Percentiles rank a stretch among this genome's conserved stretches.
Evolutionary conservation across 495 filamentous ascomycete species (phyloP).

Genomic region (Penicillium longicatenatum): DNA sequence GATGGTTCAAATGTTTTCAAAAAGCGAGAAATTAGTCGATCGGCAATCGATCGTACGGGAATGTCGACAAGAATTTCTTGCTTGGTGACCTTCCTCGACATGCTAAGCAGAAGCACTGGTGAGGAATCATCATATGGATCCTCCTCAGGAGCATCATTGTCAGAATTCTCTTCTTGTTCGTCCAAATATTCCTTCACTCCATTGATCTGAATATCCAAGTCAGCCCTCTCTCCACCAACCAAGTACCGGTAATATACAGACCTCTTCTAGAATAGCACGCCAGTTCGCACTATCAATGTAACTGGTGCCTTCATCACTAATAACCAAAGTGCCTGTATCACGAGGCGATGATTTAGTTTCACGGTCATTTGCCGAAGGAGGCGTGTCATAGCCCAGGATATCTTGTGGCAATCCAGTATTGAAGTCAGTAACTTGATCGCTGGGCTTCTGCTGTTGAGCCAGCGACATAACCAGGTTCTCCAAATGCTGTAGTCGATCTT

Average conservation of each 20-base stretch:
- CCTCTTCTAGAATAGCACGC: conserved; percentile 55
- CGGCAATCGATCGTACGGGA: conserved; percentile 41
- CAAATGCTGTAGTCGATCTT: conserved; percentile 53
- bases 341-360: conserved; percentile 47
- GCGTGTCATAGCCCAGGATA: conserved; percentile 20
- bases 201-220: conserved; percentile 38
- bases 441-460: conserved; percentile 38
- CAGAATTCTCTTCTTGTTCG: conserved; percentile 26
- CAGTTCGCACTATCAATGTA: conserved; percentile 54
- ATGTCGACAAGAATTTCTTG: conserved; percentile 45
- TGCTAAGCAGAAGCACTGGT: conserved; percentile 46
- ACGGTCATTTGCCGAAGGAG: conserved; percentile 65
- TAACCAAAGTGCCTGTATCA: conserved; percentile 66
- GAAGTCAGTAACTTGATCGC: conserved; percentile 16
- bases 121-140: conserved; percentile 24
- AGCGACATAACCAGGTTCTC: conserved; percentile 53
- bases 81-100: conserved; percentile 30
- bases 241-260: conserved; percentile 19
- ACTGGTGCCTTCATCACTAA: conserved; percentile 48
- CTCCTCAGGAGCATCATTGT: conserved; percentile 28
- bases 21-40: conserved; percentile 49
- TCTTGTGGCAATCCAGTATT: conserved; percentile 7
- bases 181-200: conserved; percentile 33
- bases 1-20: conserved; percentile 47
- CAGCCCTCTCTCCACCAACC: background rate